Evolutionary conservation across 495 filamentous ascomycete species (phyloP).

Genomic region (Aspergillus nanangensis): DNA sequence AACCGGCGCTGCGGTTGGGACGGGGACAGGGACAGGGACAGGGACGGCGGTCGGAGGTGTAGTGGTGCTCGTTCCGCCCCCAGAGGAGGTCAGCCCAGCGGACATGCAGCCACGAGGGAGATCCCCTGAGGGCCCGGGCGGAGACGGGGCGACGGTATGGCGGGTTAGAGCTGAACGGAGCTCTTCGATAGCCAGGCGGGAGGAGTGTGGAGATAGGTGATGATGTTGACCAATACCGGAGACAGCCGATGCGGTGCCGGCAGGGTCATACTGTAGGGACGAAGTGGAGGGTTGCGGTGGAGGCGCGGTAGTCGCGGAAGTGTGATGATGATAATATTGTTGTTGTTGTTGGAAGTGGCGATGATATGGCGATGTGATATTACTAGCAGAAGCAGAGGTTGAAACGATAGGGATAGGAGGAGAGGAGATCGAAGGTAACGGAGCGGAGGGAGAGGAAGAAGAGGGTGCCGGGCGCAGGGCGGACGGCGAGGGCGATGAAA

Average conservation of each 20-base stretch:
- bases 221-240: conserved; percentile 21
- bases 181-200: conserved; percentile 45
- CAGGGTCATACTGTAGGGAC: conserved; percentile 36
- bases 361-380: conserved; percentile 10
- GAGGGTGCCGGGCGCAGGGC: conserved; percentile 30
- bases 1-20: conserved; percentile 13
- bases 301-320: not conserved
- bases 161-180: conserved; percentile 41
- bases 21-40: conserved; percentile 17
- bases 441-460: conserved; percentile 24
- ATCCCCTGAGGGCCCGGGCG: conserved; percentile 37
- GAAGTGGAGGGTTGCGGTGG: not conserved
- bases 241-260: conserved; percentile 16
- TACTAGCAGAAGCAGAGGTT: conserved; percentile 8
- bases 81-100: conserved; percentile 26
- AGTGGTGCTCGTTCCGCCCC: conserved; percentile 21
- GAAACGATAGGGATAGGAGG: conserved; percentile 12
- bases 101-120: conserved; percentile 32
- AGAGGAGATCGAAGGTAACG: conserved; percentile 22
- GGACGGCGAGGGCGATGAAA: conserved; percentile 45
- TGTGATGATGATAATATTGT: not conserved
- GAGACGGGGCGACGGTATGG: conserved; percentile 37
- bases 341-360: conserved; percentile 1
- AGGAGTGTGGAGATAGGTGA: conserved; percentile 32
- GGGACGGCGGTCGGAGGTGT: conserved; percentile 33